A percentile compares a stretch with the other conserved stretches of the same genome.
Evolutionary conservation across 345 rosid species (phyloP).

Genomic region (Murraya koenigii): DNA sequence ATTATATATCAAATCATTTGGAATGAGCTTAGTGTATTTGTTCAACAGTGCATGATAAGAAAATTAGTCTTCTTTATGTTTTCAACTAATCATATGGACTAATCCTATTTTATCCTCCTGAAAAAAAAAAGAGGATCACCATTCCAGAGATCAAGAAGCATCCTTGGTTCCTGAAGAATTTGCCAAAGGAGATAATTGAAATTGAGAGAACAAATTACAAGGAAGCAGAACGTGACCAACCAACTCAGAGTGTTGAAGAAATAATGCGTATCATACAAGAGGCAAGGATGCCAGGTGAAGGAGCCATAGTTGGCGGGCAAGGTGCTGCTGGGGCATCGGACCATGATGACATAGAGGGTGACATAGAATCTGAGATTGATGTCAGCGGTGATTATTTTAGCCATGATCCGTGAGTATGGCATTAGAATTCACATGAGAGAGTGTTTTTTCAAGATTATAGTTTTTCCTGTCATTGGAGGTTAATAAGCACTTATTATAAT

Average conservation of each 20-base stretch:
- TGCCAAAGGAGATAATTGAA: constrained; percentile 55
- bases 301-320: constrained; percentile 24
- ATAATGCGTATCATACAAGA: constrained; percentile 43
- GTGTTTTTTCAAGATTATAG: neutral
- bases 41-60: neutral
- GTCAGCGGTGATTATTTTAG: constrained; percentile 37
- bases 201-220: constrained; percentile 45
- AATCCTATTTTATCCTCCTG: neutral
- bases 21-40: neutral
- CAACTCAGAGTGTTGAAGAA: constrained; percentile 43
- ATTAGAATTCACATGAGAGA: neutral
- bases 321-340: constrained; percentile 31
- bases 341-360: constrained; percentile 42
- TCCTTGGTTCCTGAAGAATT: constrained; percentile 63
- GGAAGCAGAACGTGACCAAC: constrained; percentile 28
- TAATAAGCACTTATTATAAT: neutral
- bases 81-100: neutral
- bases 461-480: neutral
- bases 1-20: neutral
- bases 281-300: constrained; percentile 37
- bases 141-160: constrained; percentile 67
- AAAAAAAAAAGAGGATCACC: constrained; percentile 46
- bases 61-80: neutral
- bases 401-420: constrained; percentile 5
- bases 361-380: constrained; percentile 54